Conservation (phyloP, 768 basidiomycete species). For the Phaffia tasmanica region DNA sequence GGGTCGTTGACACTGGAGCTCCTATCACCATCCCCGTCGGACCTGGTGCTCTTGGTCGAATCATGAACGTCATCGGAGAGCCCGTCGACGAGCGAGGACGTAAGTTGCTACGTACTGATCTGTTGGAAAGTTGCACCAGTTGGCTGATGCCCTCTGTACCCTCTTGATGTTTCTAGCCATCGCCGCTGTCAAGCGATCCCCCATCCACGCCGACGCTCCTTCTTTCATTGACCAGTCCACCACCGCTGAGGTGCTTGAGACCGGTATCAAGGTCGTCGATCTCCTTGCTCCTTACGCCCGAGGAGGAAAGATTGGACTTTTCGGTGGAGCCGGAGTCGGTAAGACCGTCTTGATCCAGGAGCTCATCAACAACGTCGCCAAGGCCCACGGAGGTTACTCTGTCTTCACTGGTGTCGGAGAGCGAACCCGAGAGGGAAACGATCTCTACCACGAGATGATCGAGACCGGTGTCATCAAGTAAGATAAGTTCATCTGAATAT, state of each 20-base stretch:
- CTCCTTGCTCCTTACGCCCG: constrained; percentile 98
- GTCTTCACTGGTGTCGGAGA: constrained; percentile 99
- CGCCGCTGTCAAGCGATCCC: constrained; percentile 42
- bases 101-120: constrained; percentile 6
- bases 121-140: not conserved
- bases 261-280: constrained; percentile 99
- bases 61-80: constrained; percentile 99
- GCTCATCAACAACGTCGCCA: constrained; percentile 99
- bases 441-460: constrained; percentile 62
- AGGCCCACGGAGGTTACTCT: constrained; percentile 99
- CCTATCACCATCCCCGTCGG: constrained; percentile 98
- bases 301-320: constrained; percentile 99
- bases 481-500: not conserved
- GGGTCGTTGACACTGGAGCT: constrained; percentile 89
- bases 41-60: constrained; percentile 84
- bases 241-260: constrained; percentile 96
- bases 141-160: not conserved
- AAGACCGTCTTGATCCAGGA: constrained; percentile 82
- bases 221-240: constrained; percentile 98
- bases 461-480: constrained; percentile 98
- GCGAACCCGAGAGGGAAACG: constrained; percentile 99
- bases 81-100: constrained; percentile 98
- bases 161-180: constrained; percentile 9
- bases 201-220: constrained; percentile 97
- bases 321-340: constrained; percentile 99